Conservation (phyloP, 2,329 filamentous ascomycete species). For the Tolypocladium tropicale region DNA sequence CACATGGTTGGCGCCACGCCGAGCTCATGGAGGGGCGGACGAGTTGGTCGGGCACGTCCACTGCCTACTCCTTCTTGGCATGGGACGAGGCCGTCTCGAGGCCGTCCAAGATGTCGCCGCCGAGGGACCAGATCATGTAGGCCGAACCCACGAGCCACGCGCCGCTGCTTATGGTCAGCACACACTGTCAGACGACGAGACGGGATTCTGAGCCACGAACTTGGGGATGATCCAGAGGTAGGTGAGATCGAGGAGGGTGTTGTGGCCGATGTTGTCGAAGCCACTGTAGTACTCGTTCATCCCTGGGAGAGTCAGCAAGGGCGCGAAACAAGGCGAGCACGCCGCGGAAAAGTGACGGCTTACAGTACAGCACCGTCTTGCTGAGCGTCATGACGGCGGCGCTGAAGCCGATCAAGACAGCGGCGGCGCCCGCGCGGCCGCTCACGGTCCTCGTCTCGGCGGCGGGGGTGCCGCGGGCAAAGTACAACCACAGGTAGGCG, state of each 20-base stretch:
- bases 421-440: conserved; percentile 33
- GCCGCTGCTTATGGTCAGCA: conserved; percentile 27
- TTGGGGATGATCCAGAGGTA: conserved; percentile 49
- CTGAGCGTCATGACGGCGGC: conserved; percentile 49
- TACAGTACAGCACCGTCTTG: conserved; percentile 53
- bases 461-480: conserved; percentile 5
- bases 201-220: conserved; percentile 25
- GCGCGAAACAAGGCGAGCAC: no score
- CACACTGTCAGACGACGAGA: not conserved
- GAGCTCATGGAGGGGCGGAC: not conserved
- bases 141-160: conserved; percentile 43
- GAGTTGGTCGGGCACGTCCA: no score
- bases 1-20: not conserved
- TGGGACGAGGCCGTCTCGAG: conserved; percentile 27
- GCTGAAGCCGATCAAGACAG: conserved; percentile 38
- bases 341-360: conserved; percentile 15
- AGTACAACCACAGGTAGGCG: conserved; percentile 39
- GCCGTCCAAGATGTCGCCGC: conserved; percentile 36
- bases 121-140: conserved; percentile 40
- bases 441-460: conserved; percentile 21
- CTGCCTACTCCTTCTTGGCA: conserved; percentile 28
- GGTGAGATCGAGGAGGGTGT: conserved; percentile 31
- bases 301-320: conserved; percentile 25
- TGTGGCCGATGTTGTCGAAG: conserved; percentile 49
- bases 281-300: conserved; percentile 45